phyloP scores from a whole-genome alignment of 192 early-diverging fungal genomes.

The Linnemannia schmuckeri region DNA sequence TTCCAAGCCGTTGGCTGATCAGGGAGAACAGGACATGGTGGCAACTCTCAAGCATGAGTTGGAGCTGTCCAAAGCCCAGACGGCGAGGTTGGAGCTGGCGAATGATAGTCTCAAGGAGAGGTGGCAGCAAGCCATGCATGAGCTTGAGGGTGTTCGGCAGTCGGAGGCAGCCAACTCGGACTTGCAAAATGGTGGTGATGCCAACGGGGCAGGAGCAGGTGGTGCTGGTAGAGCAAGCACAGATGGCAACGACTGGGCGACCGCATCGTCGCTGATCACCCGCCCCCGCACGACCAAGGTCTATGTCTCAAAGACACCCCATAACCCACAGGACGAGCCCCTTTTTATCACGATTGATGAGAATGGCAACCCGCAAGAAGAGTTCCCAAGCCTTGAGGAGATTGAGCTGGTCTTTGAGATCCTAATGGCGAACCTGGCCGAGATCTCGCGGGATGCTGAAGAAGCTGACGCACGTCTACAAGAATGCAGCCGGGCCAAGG shows the following conservation, averaged over 20 bases:
- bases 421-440: slow-evolving; percentile 63
- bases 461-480: slow-evolving; percentile 52
- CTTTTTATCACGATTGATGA: slow-evolving; percentile 32
- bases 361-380: slow-evolving; percentile 24
- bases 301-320: slow-evolving; percentile 25
- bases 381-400: slow-evolving; percentile 53
- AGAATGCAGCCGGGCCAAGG: slow-evolving; percentile 56
- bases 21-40: slow-evolving; percentile 31
- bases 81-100: slow-evolving; percentile 30
- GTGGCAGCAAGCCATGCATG: slow-evolving; percentile 47
- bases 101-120: slow-evolving; percentile 45
- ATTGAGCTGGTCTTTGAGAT: slow-evolving; percentile 67
- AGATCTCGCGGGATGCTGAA: slow-evolving; percentile 63
- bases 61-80: slow-evolving; percentile 28
- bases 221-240: slow-evolving; percentile 1
- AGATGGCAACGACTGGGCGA: background rate
- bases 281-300: slow-evolving; percentile 14
- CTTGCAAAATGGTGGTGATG: background rate
- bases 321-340: slow-evolving; percentile 44
- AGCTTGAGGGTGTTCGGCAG: slow-evolving; percentile 32
- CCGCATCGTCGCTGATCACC: background rate
- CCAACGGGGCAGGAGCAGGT: background rate
- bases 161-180: slow-evolving; percentile 34
- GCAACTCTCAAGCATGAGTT: slow-evolving; percentile 31
- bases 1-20: background rate